Evolutionary conservation across 169 alveolate species (phyloP).

Genomic region (Plasmodium inui): DNA sequence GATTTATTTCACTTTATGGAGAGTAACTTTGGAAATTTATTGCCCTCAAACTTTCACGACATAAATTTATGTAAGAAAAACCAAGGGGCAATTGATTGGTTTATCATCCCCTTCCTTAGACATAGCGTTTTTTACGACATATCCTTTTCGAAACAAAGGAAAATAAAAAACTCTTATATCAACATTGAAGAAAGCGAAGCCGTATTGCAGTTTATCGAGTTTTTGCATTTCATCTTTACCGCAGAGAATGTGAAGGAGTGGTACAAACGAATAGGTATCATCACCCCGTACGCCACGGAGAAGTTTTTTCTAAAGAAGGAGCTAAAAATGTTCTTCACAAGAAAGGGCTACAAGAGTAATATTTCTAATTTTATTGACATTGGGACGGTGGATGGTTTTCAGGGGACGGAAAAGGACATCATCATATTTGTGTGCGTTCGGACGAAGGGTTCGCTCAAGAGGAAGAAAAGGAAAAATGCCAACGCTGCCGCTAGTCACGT

Average conservation of each 20-base stretch:
- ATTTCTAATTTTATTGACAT: constrained; percentile 89
- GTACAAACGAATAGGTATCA: constrained; percentile 81
- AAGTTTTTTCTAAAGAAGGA: constrained; percentile 75
- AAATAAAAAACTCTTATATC: constrained; percentile 72
- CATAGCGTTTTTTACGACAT: constrained; percentile 77
- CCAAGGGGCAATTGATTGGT: constrained; percentile 74
- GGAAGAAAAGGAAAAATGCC: constrained; percentile 20
- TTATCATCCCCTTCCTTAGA: constrained; percentile 79
- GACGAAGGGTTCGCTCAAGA: constrained; percentile 81
- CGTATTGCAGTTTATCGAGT: constrained; percentile 73
- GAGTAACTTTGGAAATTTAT: constrained; percentile 32
- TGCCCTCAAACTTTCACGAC: constrained; percentile 30
- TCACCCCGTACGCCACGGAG: constrained; percentile 85
- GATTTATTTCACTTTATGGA: constrained; percentile 52
- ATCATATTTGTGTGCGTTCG: constrained; percentile 94
- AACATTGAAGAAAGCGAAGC: constrained; percentile 67
- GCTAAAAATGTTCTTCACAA: constrained; percentile 56
- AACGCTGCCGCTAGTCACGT: neutral
- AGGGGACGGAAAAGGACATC: constrained; percentile 98
- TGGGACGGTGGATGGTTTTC: constrained; percentile 98
- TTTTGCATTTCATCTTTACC: constrained; percentile 76
- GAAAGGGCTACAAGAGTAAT: constrained; percentile 25
- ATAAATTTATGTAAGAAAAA: constrained; percentile 40
- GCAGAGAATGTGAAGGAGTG: constrained; percentile 61
- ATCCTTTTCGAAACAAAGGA: constrained; percentile 35